Conservation (phyloP, 2,329 filamentous ascomycete genomes). For the Cryphonectria naterciae region DNA sequence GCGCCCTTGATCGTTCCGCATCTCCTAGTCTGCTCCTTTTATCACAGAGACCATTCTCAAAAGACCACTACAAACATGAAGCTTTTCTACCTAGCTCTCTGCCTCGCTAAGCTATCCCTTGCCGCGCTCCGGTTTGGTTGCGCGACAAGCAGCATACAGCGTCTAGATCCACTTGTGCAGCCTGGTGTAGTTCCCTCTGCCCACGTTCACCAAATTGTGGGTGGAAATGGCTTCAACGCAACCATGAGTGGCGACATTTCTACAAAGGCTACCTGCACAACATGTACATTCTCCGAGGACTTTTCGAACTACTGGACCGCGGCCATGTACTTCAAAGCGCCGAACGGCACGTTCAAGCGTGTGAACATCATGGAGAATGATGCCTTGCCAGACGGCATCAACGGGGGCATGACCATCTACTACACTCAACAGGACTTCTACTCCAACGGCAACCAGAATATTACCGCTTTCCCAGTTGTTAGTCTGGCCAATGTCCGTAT, state of each 20-base stretch:
- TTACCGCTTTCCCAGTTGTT: conserved; percentile 44
- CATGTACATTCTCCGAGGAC: conserved; percentile 41
- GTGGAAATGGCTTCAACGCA: conserved; percentile 34
- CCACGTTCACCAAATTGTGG: conserved; percentile 35
- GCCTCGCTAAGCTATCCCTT: conserved; percentile 31
- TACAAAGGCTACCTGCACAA: conserved; percentile 40
- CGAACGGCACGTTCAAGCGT: conserved; percentile 36
- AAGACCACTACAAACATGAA: conserved; percentile 4
- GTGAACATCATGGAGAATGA: conserved; percentile 34
- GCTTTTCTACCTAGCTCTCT: not conserved
- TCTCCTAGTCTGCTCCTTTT: too few species aligned
- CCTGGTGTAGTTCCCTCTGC: conserved; percentile 31
- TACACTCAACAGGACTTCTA: conserved; percentile 46
- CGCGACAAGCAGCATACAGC: conserved; percentile 36
- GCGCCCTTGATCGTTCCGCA: too few species aligned
- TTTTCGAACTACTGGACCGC: conserved; percentile 42
- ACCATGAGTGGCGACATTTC: conserved; percentile 36
- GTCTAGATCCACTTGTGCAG: conserved; percentile 36
- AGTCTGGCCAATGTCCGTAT: not conserved
- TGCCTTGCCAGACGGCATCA: conserved; percentile 34
- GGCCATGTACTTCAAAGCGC: conserved; percentile 33
- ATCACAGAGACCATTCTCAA: not conserved
- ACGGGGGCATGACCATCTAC: conserved; percentile 47
- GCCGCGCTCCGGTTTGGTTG: conserved; percentile 38
- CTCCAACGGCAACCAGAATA: conserved; percentile 44